phyloP scores from a whole-genome alignment of 228 moss, liverwort and hornwort species.

The Sphagnum magellanicum region DNA sequence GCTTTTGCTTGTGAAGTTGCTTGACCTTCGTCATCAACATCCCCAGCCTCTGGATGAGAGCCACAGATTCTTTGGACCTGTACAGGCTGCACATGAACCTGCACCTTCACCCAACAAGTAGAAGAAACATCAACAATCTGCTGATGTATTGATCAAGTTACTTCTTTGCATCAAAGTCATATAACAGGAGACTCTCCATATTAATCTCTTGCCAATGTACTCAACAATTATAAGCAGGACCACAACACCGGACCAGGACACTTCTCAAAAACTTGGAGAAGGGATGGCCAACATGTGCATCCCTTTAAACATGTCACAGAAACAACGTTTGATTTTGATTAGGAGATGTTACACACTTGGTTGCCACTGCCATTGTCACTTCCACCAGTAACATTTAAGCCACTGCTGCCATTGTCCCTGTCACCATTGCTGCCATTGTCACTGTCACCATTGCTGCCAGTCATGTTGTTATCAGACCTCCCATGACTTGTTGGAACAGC shows the following conservation, averaged over 20 bases:
- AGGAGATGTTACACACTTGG: slow-evolving; percentile 37
- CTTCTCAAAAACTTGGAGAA: not conserved
- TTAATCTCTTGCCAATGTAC: too few relatives aligned
- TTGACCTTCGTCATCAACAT: slow-evolving; percentile 54
- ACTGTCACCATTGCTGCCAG: slow-evolving; percentile 45
- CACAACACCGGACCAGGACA: not conserved
- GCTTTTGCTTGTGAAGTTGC: slow-evolving; percentile 41
- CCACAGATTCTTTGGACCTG: slow-evolving; percentile 22
- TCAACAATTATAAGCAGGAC: too few relatives aligned
- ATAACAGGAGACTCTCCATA: too few relatives aligned
- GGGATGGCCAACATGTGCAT: not conserved
- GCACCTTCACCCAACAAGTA: not conserved
- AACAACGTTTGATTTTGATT: not conserved
- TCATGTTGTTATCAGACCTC: slow-evolving; percentile 48
- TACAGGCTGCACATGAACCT: slow-evolving; percentile 40
- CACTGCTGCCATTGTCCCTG: slow-evolving; percentile 79
- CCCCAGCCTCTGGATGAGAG: slow-evolving; percentile 14
- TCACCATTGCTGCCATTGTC: slow-evolving; percentile 56
- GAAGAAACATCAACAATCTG: not conserved
- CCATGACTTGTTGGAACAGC: slow-evolving; percentile 44
- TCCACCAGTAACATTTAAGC: slow-evolving; percentile 61
- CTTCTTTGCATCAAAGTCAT: too few relatives aligned
- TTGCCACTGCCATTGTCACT: slow-evolving; percentile 97
- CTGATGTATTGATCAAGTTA: too few relatives aligned
- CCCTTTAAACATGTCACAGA: not conserved